Percentiles rank a stretch among this genome's conserved stretches.
Conservation (phyloP, 2,329 filamentous ascomycete species). For the Ophiostoma perfectum region DNA sequence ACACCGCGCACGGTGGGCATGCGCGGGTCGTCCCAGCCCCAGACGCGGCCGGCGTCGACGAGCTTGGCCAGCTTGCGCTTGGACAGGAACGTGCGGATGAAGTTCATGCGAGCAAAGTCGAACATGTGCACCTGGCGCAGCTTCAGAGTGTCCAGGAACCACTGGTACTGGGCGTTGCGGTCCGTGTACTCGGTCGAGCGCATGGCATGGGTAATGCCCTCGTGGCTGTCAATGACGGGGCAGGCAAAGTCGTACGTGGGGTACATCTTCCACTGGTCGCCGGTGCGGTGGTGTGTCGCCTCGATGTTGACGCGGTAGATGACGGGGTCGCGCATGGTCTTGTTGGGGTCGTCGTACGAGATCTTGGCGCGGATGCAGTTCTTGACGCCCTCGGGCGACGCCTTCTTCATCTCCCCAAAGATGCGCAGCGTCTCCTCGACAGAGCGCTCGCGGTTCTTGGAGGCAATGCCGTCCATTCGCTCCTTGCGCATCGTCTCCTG, state of each 20-base stretch:
- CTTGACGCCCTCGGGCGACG: constrained; percentile 67
- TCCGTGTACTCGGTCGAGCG: constrained; percentile 80
- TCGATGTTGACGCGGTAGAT: constrained; percentile 77
- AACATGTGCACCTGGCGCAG: constrained; percentile 76
- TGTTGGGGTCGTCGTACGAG: constrained; percentile 85
- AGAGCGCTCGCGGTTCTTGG: constrained; percentile 69
- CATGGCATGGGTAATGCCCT: constrained; percentile 78
- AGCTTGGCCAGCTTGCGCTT: constrained; percentile 84
- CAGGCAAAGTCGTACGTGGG: constrained; percentile 84
- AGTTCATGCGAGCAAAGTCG: constrained; percentile 82
- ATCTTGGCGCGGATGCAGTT: constrained; percentile 97
- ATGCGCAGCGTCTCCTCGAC: constrained; percentile 79
- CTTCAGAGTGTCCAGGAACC: constrained; percentile 70
- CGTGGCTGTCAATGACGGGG: constrained; percentile 71
- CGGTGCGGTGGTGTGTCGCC: constrained; percentile 68
- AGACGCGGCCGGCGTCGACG: constrained; percentile 68
- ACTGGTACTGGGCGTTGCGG: constrained; percentile 79
- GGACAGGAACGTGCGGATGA: constrained; percentile 73
- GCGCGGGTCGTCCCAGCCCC: constrained; percentile 81
- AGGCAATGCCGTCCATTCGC: constrained; percentile 77
- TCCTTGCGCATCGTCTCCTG: constrained; percentile 82
- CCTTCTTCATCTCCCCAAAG: constrained; percentile 82
- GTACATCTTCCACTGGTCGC: constrained; percentile 76
- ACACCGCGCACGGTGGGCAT: constrained; percentile 76
- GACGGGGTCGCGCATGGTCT: constrained; percentile 91